Base-by-base conservation (phyloP, 768 basidiomycete genomes). In the Rhodotorula taiwanensis region DNA sequence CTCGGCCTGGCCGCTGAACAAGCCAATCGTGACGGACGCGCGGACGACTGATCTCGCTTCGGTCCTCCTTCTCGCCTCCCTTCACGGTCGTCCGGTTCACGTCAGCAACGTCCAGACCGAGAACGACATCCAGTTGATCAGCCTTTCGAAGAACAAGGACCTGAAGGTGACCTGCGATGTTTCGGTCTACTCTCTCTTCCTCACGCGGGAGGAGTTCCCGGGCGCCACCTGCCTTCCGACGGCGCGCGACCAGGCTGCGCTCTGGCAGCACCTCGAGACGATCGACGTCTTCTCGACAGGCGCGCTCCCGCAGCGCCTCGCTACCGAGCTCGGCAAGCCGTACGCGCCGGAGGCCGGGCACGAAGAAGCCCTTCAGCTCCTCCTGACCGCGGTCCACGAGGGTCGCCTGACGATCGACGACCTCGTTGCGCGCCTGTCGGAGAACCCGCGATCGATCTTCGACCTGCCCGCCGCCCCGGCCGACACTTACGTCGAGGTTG, bases 91-190 rank as follows among this genome's bases (percentile, higher is more conserved):
- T 64, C 85, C 83, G 68, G 82, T 98, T 15, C 95, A 99, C 75
- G 82, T 98, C 69, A 89, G 89, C 14, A 88, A 93, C 71, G 89
- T 98, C 36, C 84, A 85, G 65, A 86, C 81, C 66, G 81, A 83
- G 69, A 90, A 93, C 58, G 95, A 98, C 73, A 79, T 99, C 52
- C 79, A 87, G 34, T 78, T 99, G 61, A 97, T 99, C 74, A 85
- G 87, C 4, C 80, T 99, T 43, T 92, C 90, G 81, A 99, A 99
- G 79, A 86, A 86, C 45, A 93, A 91, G 79, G 80, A 87, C 18
- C 82, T 98, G 71, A 87, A 89, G 72, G 94, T 97, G 53, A 97
- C 94, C 5, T 98, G 94, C 76, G 95, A 99, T 71, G 89, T 95
- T 36, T 85, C 92, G 20, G 81, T 97, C 53, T 97, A 87, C 76